phyloP scores from a whole-genome alignment of 345 rosid species.

The Euphorbia lathyris region DNA sequence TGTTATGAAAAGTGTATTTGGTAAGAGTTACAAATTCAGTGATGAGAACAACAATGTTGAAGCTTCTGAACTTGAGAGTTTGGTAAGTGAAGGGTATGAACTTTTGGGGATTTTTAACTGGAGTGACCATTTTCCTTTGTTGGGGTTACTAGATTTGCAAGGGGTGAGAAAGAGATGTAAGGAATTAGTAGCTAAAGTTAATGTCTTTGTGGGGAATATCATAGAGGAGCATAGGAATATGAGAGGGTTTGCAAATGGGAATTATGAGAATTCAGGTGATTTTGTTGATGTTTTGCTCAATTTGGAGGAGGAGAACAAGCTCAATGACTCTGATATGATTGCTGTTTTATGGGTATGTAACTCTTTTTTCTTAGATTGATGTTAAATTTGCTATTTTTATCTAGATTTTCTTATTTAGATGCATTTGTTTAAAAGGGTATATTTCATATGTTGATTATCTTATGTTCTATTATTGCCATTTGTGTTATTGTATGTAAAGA shows the following conservation, averaged over 20 bases:
- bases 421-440: not conserved
- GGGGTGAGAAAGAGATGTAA: constrained; percentile 71
- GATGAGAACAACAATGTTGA: constrained; percentile 20
- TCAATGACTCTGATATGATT: constrained; percentile 64
- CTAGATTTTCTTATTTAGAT: not conserved
- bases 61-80: constrained; percentile 45
- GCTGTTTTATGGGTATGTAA: constrained; percentile 77
- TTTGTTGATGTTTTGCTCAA: constrained; percentile 81
- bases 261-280: constrained; percentile 30
- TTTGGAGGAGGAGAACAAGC: constrained; percentile 49
- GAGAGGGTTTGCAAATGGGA: constrained; percentile 4
- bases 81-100: constrained; percentile 76
- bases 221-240: constrained; percentile 53
- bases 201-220: constrained; percentile 52
- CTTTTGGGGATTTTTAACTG: constrained; percentile 71
- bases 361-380: not conserved
- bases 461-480: not conserved
- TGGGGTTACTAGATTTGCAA: constrained; percentile 68
- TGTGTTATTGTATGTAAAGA: too few relatives aligned
- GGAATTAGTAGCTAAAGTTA: constrained; percentile 49
- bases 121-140: constrained; percentile 77
- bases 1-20: constrained; percentile 75
- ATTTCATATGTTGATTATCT: not conserved
- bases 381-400: not conserved
- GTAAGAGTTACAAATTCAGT: constrained; percentile 52